Evolutionary conservation across 2,329 filamentous ascomycete genomes (phyloP).

Genomic region (Talaromyces funiculosus): DNA sequence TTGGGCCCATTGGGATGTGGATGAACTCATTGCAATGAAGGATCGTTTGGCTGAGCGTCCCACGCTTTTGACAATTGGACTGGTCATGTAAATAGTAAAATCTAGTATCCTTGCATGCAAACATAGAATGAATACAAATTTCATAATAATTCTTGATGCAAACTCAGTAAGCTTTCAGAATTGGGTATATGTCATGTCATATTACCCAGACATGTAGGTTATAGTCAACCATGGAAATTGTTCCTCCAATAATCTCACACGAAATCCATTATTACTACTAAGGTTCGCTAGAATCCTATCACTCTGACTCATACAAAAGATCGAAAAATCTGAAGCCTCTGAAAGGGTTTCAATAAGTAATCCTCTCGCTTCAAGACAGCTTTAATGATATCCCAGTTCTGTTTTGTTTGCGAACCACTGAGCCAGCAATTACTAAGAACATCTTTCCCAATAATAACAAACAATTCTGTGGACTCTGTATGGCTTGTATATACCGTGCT

Average conservation of each 20-base stretch:
- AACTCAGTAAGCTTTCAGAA: not conserved
- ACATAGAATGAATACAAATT: not conserved
- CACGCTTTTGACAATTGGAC: not conserved
- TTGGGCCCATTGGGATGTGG: not conserved
- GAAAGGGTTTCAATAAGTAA: not conserved
- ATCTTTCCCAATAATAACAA: not conserved
- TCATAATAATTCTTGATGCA: not conserved
- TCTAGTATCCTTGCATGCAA: not conserved
- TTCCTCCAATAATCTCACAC: not conserved
- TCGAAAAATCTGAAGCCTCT: not conserved
- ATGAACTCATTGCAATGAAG: not conserved
- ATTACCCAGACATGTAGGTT: not conserved
- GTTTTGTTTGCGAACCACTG: not conserved
- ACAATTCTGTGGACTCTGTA: not conserved
- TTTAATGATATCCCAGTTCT: not conserved
- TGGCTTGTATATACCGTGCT: not conserved
- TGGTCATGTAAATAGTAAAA: not conserved
- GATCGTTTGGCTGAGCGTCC: not conserved
- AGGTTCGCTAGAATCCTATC: not conserved
- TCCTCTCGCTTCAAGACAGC: not conserved
- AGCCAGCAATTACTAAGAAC: not conserved
- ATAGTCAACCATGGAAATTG: too few relatives aligned
- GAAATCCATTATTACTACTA: not conserved
- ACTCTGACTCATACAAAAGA: not conserved
- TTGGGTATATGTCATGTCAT: not conserved